Evolutionary conservation across 176 grass and related monocot species (phyloP), one percentile per base, ranked within the genome.

Genomic region (Eleusine indica): DNA sequence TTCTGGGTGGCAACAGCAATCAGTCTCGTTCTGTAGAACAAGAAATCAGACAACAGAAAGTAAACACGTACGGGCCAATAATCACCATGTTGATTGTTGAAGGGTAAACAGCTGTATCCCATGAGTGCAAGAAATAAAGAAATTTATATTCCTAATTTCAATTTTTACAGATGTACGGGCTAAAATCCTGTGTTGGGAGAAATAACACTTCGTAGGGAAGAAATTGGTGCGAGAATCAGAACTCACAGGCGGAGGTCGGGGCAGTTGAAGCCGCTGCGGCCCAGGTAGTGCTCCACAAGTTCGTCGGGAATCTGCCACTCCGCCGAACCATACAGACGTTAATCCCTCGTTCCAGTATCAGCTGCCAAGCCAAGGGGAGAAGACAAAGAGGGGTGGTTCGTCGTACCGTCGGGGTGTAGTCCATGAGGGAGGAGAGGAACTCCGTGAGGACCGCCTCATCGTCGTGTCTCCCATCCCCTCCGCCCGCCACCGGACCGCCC

Each of bases 401-500:
- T 22, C 39, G 14, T 88, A 95, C 96, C 66, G 89, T 98, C 18
- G 93, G 93, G 46, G 91, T 94, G 83, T 99, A 99, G 71, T 96
- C 96, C 95, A 97, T 97, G 78, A 97, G 95, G 65, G 95, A 94
- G 62, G 95, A 89, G 49, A 97, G 90, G 80, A 99, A 99, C 74
- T 99, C 96, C 12, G 91, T 96, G 77, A 99, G 89, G 35, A 67
- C 87, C 3, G 87, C 78, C 70, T 98, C 96, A 71, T 98, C 96
- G 58, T 98, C 89, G 75, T 95, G 93, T 8, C 93, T 78, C 25
- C 87, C 87, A 32, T 95, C 96, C 16, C 85, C 89, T 1, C 85
- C 88, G 25, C 53, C 76, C 32, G 74, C 77, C 74, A 86, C 70
- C 30, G 66, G 56, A 11, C 53, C 57, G 28, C 76, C 70, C 82